Base-by-base conservation (phyloP, 768 basidiomycete genomes). In the Leucocoprinus sp. region DNA sequence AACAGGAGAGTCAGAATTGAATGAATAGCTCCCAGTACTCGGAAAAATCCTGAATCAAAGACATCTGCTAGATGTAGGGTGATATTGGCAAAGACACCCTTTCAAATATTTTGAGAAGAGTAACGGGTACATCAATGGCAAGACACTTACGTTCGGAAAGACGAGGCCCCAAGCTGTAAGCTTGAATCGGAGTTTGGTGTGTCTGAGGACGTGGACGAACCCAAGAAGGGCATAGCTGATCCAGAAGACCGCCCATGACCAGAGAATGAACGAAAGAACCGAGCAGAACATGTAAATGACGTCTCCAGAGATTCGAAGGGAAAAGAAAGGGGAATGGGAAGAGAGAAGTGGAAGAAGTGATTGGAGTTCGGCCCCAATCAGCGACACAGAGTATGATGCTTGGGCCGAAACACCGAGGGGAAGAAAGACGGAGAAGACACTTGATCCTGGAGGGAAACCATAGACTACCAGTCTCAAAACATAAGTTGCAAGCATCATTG, bases 361-460 rank as follows among this genome's bases (percentile, higher is more conserved):
- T 28, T 61, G 59, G 56, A 76, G 66, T 40, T 64, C 69, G 12
- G 73, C 66, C 8, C 80, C 80, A n/a, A 78, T 70, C 5, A 80
- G 54, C 14, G 80, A 62, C 28, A 80, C 57, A 1, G 75, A 67
- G 51, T 71, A 79, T 1, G 78, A 80, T 8, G 79, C 72, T 56
- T 88, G 84, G 18, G 78, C 84, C 43, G 74, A 74, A 0, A 86
- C 83, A 2, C 87, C 87, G 2, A 88, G 60, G 0, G 84, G 83
- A n/a, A 89, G 68, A 59, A 87, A 87, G 3, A 75, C 67, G 4
- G 79, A 78, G 46, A 83, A 60, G 39, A 82, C 67, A 11, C 60
- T 60, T 2, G 56, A 54, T 18, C 72, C 73, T 3, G 65, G 61
- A 1, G 79, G 71, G 40, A 77, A 65, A 7, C 80, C 82, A 53